Conservation (phyloP, 78 protist species). For the Dictyostelium discoideum region DNA sequence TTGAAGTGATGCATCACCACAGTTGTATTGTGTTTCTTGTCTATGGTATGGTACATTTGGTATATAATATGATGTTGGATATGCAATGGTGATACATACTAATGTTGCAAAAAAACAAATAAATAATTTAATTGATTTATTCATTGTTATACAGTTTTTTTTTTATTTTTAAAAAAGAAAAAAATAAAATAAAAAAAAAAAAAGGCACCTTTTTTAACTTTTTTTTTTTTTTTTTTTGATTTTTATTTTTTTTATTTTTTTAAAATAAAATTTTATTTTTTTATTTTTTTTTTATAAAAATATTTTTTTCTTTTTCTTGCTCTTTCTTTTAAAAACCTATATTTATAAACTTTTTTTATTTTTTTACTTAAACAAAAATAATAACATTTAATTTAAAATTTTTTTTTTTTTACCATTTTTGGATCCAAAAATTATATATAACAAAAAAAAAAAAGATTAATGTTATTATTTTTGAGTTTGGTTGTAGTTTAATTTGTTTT, state of each 20-base stretch:
- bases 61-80: constrained; percentile 9
- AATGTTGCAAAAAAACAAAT: neutral
- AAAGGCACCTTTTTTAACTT: neutral
- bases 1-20: constrained; percentile 68
- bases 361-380: too few species aligned
- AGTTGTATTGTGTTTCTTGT: constrained; percentile 40
- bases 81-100: neutral
- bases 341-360: too few species aligned
- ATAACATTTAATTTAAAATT: too few species aligned
- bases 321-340: too few species aligned
- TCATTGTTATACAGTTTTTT: neutral
- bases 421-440: too few species aligned
- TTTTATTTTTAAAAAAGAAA: neutral
- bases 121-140: neutral
- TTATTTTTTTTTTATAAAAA: neutral
- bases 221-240: too few species aligned
- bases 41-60: constrained; percentile 37
- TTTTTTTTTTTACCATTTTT: too few species aligned
- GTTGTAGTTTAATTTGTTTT: too few species aligned
- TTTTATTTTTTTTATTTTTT: too few species aligned
- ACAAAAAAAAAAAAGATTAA: too few species aligned
- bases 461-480: too few species aligned
- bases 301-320: neutral
- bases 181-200: neutral
- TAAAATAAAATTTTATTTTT: too few species aligned